phyloP scores from a whole-genome alignment of 306 rosid genomes.

The Luffa aegyptiaca region DNA sequence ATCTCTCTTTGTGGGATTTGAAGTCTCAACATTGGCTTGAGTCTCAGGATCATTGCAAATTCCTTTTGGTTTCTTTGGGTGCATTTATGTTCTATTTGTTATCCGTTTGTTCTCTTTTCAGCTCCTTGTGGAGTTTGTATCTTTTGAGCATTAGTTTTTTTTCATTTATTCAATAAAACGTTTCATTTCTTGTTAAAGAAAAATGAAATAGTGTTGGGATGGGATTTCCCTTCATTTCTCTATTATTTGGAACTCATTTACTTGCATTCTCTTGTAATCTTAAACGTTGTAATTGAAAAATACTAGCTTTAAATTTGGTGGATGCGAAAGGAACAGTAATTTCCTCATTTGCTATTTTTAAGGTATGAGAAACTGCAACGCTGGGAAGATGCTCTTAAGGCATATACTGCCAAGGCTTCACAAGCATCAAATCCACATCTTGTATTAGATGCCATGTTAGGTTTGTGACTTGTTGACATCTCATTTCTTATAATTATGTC shows the following conservation, averaged over 20 bases:
- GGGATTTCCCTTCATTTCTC: background rate
- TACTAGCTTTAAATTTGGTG: background rate
- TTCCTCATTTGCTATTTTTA: background rate
- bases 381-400: conserved; percentile 99
- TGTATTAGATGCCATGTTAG: conserved; percentile 79
- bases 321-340: background rate
- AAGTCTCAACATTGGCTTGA: too few relatives aligned
- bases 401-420: conserved; percentile 78
- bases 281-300: background rate
- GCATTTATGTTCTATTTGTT: too few relatives aligned
- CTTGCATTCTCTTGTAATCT: background rate
- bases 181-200: too few relatives aligned
- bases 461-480: conserved; percentile 26
- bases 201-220: background rate
- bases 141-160: too few relatives aligned
- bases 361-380: conserved; percentile 99
- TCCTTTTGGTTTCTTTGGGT: too few relatives aligned
- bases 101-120: too few relatives aligned
- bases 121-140: too few relatives aligned
- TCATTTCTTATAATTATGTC: conserved; percentile 1
- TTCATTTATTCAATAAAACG: too few relatives aligned
- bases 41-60: too few relatives aligned
- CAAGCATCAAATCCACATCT: conserved; percentile 64
- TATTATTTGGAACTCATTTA: background rate
- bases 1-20: too few relatives aligned